Percentiles rank a stretch among this genome's conserved stretches.
Conservation (phyloP, 495 filamentous ascomycete genomes). For the Talaromyces adpressus region DNA sequence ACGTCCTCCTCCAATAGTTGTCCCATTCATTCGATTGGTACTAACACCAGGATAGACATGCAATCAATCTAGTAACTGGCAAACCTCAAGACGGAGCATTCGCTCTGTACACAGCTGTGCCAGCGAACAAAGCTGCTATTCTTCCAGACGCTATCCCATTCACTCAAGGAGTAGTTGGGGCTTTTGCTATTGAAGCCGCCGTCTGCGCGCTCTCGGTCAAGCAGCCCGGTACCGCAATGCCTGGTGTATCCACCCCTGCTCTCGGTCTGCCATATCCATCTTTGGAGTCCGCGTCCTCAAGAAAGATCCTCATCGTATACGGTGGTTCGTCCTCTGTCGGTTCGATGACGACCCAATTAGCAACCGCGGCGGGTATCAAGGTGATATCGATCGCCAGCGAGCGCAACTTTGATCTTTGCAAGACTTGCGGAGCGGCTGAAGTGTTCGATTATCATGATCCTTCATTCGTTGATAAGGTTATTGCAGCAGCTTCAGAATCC, state of each 20-base stretch:
- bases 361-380: constrained; percentile 47
- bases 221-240: constrained; percentile 19
- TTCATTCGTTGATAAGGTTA: constrained; percentile 23
- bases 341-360: constrained; percentile 55
- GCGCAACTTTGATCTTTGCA: constrained; percentile 47
- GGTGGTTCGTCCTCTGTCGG: constrained; percentile 55
- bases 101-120: constrained; percentile 18
- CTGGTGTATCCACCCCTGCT: constrained; percentile 22
- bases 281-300: constrained; percentile 11
- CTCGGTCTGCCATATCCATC: constrained; percentile 34
- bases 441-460: constrained; percentile 51
- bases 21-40: not conserved
- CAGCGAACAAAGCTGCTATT: constrained; percentile 22
- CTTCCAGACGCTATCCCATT: constrained; percentile 25
- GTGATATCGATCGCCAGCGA: constrained; percentile 49
- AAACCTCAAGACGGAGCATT: constrained; percentile 26
- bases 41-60: constrained; percentile 36
- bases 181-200: constrained; percentile 26
- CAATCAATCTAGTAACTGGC: constrained; percentile 50
- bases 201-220: constrained; percentile 25
- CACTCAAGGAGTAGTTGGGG: constrained; percentile 28
- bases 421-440: constrained; percentile 44
- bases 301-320: constrained; percentile 48
- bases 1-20: not conserved
- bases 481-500: constrained; percentile 20